Percentiles rank a stretch among this genome's conserved stretches.
phyloP scores from a whole-genome alignment of 2,329 filamentous ascomycete species.

The Pseudopyricularia cyperi region DNA sequence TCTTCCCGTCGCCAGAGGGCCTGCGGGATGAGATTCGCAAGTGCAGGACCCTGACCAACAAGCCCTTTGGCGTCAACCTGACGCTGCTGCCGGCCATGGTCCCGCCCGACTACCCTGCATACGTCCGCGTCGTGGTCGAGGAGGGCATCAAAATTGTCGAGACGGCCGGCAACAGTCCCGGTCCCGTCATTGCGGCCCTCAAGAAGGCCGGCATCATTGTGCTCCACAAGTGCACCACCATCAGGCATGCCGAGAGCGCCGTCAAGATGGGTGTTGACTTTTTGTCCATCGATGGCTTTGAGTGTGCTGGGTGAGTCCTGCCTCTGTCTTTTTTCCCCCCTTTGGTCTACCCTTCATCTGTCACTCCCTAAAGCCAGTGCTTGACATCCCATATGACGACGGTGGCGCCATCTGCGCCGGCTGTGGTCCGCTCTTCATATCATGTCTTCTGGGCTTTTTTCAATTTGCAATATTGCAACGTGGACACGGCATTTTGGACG shows the following conservation, averaged over 20 bases:
- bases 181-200: slow-evolving; percentile 76
- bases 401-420: not conserved
- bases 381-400: not conserved
- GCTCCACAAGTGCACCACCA: slow-evolving; percentile 95
- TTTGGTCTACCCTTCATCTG: not conserved
- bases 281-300: slow-evolving; percentile 91
- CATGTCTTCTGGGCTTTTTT: not conserved
- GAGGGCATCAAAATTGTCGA: slow-evolving; percentile 81
- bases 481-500: not conserved
- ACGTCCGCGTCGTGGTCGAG: slow-evolving; percentile 84
- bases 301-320: slow-evolving; percentile 58
- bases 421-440: not conserved
- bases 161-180: slow-evolving; percentile 46
- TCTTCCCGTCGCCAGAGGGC: slow-evolving; percentile 82
- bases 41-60: slow-evolving; percentile 66
- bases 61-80: slow-evolving; percentile 87
- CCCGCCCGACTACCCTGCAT: slow-evolving; percentile 84
- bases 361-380: not conserved
- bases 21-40: slow-evolving; percentile 86
- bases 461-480: not conserved
- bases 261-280: slow-evolving; percentile 95
- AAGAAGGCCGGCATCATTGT: slow-evolving; percentile 70
- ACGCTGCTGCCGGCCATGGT: slow-evolving; percentile 83
- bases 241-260: slow-evolving; percentile 82
- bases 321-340: slow-evolving; percentile 1